These are phyloP conservation scores for Amanita rimosa DNA, from an alignment of 768 basidiomycete species.

Conservation along the genomic window DNA sequence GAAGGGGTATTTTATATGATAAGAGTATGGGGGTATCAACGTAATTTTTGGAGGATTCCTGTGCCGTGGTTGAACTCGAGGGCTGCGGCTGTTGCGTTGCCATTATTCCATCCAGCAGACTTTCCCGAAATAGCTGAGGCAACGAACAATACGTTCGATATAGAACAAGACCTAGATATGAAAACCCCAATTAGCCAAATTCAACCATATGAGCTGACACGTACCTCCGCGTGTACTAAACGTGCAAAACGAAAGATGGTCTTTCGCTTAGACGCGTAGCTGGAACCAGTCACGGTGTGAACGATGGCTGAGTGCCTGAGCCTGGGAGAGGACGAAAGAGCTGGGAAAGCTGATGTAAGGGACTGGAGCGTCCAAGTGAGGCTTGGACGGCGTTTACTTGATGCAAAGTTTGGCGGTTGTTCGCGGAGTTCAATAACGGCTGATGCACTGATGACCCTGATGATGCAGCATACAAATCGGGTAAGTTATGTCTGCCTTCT, in stretches of 20 bases:
- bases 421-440: not conserved
- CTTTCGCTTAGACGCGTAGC: too few relatives aligned
- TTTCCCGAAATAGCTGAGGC: not conserved
- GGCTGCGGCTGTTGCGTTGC: not conserved
- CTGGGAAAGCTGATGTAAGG: too few relatives aligned
- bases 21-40: not conserved
- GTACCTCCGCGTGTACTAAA: too few relatives aligned
- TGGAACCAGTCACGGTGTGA: not conserved
- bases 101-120: not conserved
- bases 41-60: not conserved
- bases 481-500: not conserved
- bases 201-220: too few relatives aligned
- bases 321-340: too few relatives aligned
- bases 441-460: too few relatives aligned
- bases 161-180: too few relatives aligned
- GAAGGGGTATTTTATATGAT: not conserved
- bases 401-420: not conserved
- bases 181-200: too few relatives aligned
- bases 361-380: too few relatives aligned
- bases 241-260: too few relatives aligned
- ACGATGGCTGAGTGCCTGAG: too few relatives aligned
- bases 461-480: not conserved
- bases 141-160: too few relatives aligned
- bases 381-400: not conserved
- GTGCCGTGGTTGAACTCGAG: not conserved